Conservation (phyloP, 495 filamentous ascomycete genomes). For the Penicillium canariense region DNA sequence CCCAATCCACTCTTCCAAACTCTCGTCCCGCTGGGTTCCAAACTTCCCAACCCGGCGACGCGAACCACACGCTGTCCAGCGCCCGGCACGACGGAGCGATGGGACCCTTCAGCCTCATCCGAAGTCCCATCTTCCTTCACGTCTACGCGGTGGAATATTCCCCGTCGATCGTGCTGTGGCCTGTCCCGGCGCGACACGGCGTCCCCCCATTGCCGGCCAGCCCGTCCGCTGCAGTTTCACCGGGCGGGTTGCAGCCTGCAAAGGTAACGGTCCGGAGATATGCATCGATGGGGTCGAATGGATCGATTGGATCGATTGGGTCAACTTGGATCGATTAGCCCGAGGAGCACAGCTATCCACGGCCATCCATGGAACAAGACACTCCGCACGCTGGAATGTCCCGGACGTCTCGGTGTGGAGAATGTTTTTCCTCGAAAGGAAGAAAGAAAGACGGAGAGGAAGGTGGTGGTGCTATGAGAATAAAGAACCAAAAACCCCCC, state of each 20-base stretch:
- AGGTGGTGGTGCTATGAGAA: too few relatives aligned
- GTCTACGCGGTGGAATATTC: too few relatives aligned
- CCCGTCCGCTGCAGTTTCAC: constrained; percentile 11
- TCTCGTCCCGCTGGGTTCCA: constrained; percentile 15
- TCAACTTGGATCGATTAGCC: neutral
- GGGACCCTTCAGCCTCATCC: constrained; percentile 5
- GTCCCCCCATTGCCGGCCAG: neutral
- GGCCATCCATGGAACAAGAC: constrained; percentile 11
- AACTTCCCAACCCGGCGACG: constrained; percentile 2
- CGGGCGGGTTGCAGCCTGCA: constrained; percentile 13
- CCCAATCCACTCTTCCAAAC: neutral
- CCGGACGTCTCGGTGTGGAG: neutral
- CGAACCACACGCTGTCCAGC: constrained; percentile 2
- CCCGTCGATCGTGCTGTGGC: too few relatives aligned
- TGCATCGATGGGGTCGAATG: neutral
- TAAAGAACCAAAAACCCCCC: too few relatives aligned
- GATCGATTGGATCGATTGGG: neutral
- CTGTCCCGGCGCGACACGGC: neutral
- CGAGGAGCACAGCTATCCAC: neutral
- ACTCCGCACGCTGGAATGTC: constrained; percentile 3
- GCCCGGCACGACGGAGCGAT: neutral
- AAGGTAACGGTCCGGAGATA: neutral
- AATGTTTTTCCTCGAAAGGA: neutral
- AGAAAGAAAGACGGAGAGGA: neutral
- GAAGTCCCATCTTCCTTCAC: neutral